Evolutionary conservation across 108 stramenopile genomes (phyloP).

Genomic region (Conticribra guillardii): DNA sequence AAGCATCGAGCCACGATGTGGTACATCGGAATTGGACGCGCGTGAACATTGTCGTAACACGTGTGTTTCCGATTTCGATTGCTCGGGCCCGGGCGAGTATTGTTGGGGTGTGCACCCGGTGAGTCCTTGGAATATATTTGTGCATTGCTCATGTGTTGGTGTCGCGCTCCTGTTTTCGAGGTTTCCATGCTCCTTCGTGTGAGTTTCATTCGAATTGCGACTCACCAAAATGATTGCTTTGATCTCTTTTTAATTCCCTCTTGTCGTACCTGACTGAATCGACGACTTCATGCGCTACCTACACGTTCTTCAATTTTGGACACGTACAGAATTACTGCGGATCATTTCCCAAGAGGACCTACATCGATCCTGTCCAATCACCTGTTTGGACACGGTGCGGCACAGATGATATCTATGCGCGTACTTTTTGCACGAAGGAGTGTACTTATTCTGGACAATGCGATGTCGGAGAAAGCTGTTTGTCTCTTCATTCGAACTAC

Average conservation of each 20-base stretch:
- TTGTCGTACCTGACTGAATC: too few species aligned
- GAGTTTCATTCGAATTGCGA: too few species aligned
- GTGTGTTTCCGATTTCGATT: slow-evolving; percentile 3
- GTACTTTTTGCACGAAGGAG: not conserved
- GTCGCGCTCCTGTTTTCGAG: too few species aligned
- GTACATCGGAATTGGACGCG: slow-evolving; percentile 13
- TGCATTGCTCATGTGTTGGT: too few species aligned
- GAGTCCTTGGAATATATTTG: too few species aligned
- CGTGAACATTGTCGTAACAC: slow-evolving; percentile 13
- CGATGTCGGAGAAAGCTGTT: not conserved
- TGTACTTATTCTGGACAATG: not conserved
- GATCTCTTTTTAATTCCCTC: too few species aligned
- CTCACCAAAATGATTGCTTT: too few species aligned
- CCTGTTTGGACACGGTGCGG: slow-evolving; percentile 14
- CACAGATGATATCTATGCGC: not conserved
- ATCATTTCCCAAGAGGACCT: slow-evolving; percentile 14
- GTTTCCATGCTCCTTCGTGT: too few species aligned
- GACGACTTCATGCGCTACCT: too few species aligned
- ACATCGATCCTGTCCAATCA: slow-evolving; percentile 6
- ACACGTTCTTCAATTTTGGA: too few species aligned
- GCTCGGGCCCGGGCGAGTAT: slow-evolving; percentile 2
- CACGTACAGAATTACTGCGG: slow-evolving; percentile 30
- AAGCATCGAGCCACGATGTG: too few species aligned
- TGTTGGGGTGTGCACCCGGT: slow-evolving; percentile 21
- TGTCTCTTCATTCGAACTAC: not conserved